Evolutionary conservation across 1,284 basidiomycete genomes (phyloP), one percentile per base, ranked within the genome.

Genomic region (Fomitiporia mediterranea): DNA sequence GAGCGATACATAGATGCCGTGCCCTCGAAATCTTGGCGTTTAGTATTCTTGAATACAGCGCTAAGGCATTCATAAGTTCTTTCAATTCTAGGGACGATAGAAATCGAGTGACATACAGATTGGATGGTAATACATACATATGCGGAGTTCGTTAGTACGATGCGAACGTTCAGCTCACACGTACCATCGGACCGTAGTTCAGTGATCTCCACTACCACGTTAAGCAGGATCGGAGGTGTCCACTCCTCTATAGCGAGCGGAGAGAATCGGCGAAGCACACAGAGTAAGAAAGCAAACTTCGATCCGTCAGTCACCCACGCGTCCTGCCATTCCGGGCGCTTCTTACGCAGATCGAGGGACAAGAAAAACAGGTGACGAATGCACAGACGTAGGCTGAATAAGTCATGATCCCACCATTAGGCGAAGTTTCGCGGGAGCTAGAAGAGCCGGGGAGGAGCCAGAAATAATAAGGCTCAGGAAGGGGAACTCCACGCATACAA

Each of bases 361-460:
- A 21, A 35, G 39, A 42, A 15, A 21, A 15, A 4, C 39, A 17
- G 17, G 39, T 40, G 3, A 19, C 25, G 23, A n/a, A 19, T n/a
- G 19, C 6, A n/a, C 34, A 39, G 38, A 39, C 34, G 25, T 21
- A 39, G n/a, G 13, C 49, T 35, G 21, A 23, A 51, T 51, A n/a
- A 11, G n/a, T n/a, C n/a, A n/a, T n/a, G n/a, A n/a, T n/a, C n/a
- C n/a, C n/a, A n/a, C n/a, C n/a, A n/a, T n/a, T n/a, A 51, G 49
- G 5, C 23, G n/a, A 39, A 25, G 13, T 39, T 51, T 51, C 35
- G 49, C 49, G 28, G 49, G 32, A 51, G 35, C 34, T 51, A 51
- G 49, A 39, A 51, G 35, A 9, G 13, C 17, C 21, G 21, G n/a
- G 8, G 3, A 40, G 17, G 19, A 15, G 39, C 39, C 39, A 17